Conservation (phyloP, 768 basidiomycete genomes). For the Pleurotus ostreatus region DNA sequence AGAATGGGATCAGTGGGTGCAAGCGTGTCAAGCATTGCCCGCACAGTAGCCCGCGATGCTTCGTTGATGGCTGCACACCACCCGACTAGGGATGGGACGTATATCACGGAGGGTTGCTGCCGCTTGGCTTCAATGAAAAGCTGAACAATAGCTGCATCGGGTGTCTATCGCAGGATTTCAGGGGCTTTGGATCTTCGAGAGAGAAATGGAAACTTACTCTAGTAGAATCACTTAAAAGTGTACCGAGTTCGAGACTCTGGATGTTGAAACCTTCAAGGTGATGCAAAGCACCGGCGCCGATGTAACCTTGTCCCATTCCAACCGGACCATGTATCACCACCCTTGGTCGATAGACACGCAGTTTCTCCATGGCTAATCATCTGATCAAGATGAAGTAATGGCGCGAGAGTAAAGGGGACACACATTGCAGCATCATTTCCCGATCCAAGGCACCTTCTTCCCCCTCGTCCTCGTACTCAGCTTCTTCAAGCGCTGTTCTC, state of each 20-base stretch:
- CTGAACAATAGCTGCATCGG: slow-evolving; percentile 91
- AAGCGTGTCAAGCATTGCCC: slow-evolving; percentile 88
- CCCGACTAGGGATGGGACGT: slow-evolving; percentile 82
- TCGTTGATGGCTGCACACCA: slow-evolving; percentile 89
- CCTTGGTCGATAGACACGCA: slow-evolving; percentile 87
- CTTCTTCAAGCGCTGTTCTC: slow-evolving; percentile 86
- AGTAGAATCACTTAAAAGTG: slow-evolving; percentile 83
- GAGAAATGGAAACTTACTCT: slow-evolving; percentile 49
- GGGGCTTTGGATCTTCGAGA: no score
- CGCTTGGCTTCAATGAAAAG: slow-evolving; percentile 96
- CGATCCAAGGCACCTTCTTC: slow-evolving; percentile 84
- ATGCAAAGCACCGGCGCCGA: slow-evolving; percentile 89
- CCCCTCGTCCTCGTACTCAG: slow-evolving; percentile 80
- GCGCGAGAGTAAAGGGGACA: slow-evolving; percentile 18
- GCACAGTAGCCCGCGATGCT: slow-evolving; percentile 78
- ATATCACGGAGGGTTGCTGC: slow-evolving; percentile 93
- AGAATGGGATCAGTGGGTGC: slow-evolving; percentile 92
- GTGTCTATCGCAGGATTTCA: slow-evolving; percentile 45
- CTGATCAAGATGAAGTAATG: slow-evolving; percentile 1
- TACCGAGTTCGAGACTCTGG: slow-evolving; percentile 89
- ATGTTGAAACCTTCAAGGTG: slow-evolving; percentile 95
- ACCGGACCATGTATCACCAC: slow-evolving; percentile 73
- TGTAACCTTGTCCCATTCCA: slow-evolving; percentile 90
- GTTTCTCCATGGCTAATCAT: slow-evolving; percentile 78
- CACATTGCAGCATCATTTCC: slow-evolving; percentile 86